Base-by-base conservation (phyloP, 345 rosid genomes). In the Bruguiera gymnorhiza region DNA sequence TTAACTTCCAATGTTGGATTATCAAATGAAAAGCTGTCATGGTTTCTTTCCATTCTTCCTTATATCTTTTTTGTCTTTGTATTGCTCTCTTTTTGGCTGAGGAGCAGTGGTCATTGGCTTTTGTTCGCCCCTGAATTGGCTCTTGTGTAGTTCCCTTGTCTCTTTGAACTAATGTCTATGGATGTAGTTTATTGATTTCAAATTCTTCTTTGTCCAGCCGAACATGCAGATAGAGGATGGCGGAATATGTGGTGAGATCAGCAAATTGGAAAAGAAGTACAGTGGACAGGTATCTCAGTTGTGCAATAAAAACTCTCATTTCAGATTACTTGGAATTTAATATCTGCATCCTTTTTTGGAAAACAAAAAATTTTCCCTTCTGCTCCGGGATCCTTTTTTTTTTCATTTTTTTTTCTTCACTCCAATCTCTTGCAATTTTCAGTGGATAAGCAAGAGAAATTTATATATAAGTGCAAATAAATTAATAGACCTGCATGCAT, bases 221-320 rank as follows among this genome's bases (percentile, higher is more conserved):
- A 77, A 86, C 65, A 66, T 70, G 62, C 81, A 75, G 73, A 54
- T 75, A 70, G 97, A 86, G 67, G 88, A 83, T 75, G 92, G 78
- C 73, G 89, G 79, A 82, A 82, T 92, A 67, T 67, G 66, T 71
- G 83, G 75, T 39, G 91, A 87, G 55, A 84, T 95, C 67, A 73
- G 74, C 75, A 76, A 73, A 54, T 78, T 95, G 76, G 88, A 86
- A 84, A 84, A 89, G 58, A 84, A 84, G 69, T 75, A 80, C 79
- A 76, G 70, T 34, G 82, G 72, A 69, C 96, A 86, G 98, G 99
- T 95, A 90, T 55, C 13, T 46, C 72, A 51, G 37, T 69, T 48
- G 62, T 29, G 34, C 69, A 66, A 15, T 36, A 55, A 72, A 30
- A 31, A 16, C 62, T 34, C 8, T 63, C 31, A 59, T 63, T 20